Percentiles rank a stretch among this genome's conserved stretches.
These are phyloP conservation scores for Helicostylum pulchrum DNA, from an alignment of 192 early-diverging fungal genomes.

Conservation along the genomic window DNA sequence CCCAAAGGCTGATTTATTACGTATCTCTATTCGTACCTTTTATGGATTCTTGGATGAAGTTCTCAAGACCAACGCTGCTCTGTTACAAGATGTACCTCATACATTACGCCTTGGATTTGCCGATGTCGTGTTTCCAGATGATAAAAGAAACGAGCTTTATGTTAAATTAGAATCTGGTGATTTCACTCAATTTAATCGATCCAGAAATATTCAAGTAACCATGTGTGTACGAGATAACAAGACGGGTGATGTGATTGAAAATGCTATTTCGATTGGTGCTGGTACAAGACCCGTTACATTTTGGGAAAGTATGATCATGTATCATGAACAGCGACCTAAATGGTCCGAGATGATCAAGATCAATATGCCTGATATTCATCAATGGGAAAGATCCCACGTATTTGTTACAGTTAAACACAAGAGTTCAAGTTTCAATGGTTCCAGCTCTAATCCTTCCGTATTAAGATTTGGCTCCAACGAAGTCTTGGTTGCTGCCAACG, in stretches of 20 bases:
- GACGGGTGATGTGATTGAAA: conserved; percentile 52
- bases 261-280: conserved; percentile 49
- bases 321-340: conserved; percentile 53
- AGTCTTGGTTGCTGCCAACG: background rate
- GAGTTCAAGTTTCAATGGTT: conserved; percentile 6
- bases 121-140: conserved; percentile 54
- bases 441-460: background rate
- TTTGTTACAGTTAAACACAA: conserved; percentile 59
- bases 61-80: conserved; percentile 36
- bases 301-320: conserved; percentile 61
- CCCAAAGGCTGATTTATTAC: conserved; percentile 43
- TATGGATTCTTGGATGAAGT: conserved; percentile 40
- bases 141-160: conserved; percentile 59
- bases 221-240: conserved; percentile 50
- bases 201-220: conserved; percentile 60
- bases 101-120: conserved; percentile 59
- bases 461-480: background rate
- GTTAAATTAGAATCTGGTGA: conserved; percentile 56
- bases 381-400: conserved; percentile 58
- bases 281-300: conserved; percentile 25
- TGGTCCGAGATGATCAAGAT: conserved; percentile 68
- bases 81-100: conserved; percentile 40
- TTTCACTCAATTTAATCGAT: conserved; percentile 44
- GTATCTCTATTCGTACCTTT: conserved; percentile 46
- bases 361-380: conserved; percentile 43